Evolutionary conservation across 768 basidiomycete species (phyloP), one percentile per base, ranked within the genome.

Genomic region (Omphalotus guepiniiformis): DNA sequence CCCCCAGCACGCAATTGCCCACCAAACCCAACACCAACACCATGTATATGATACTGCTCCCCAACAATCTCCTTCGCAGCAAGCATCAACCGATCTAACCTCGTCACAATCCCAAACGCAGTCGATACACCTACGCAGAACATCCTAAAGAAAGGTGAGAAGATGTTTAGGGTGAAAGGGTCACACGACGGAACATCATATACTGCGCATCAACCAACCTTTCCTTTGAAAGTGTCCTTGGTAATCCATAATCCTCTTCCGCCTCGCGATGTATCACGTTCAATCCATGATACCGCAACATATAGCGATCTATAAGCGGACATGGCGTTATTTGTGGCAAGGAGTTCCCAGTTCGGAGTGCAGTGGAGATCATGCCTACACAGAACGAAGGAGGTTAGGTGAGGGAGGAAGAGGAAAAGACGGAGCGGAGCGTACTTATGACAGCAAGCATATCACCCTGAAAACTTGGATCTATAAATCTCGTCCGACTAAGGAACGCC

Each of bases 251-350:
- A 54, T 86, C 82, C 35, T 85, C 83, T 53, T 88, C 87, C 0
- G 78, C 75, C 30, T 86, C 84, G 51, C 82, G 76, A 26, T 83
- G 76, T 12, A 88, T 77, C 16, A 90, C 73, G 47, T 86, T 76
- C 45, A 86, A 57, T 3, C 85, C 83, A 45, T 85, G 76, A 41
- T 71, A 71, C 44, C 66, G 60, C 25, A 67, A 59, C 62, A 69
- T 65, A 51, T 75, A 79, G 8, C 77, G 63, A 51, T 78, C 75
- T 1, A 78, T 53, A 6, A 79, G 65, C 1, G 82, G 90, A 55
- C 83, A 86, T 0, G 92, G 90, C 2, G 90, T 93, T 45, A 93
- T 87, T 58, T 93, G 91, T 0, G 91, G 91, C 2, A 94, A 69
- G 0, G 92, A 81, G 6, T 68, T 69, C 3, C 88, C 90, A 0